Base-by-base conservation (phyloP, 2,329 filamentous ascomycete genomes). In the Neocatenulostroma microsporum region DNA sequence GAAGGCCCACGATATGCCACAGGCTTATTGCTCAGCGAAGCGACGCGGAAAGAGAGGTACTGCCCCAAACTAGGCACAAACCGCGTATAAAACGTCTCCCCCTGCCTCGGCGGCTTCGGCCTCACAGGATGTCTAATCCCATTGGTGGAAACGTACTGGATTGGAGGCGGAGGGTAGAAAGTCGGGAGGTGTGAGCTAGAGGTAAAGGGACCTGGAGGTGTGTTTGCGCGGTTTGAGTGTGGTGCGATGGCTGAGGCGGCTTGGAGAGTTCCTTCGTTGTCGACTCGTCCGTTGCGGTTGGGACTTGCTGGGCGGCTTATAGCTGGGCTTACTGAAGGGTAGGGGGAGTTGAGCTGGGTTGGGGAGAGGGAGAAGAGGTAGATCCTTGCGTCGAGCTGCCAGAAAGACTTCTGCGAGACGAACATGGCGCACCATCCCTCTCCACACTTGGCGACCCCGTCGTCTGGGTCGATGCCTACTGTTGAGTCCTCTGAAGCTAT, bases 21-120 rank as follows among this genome's bases (percentile, higher is more conserved):
- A 0, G 81, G 72, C 31, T 73, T 71, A 1, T 74, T 58, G 21
- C 80, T 80, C 5, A 82, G 64, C 0, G 81, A 84, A 0, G 88
- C 87, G 0, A 91, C 80, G 14, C 91, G 80, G 64, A 98, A 93
- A 0, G 85, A 88, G 8, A 98, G 72, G 48, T 88, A 94, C 57
- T 93, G 84, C 5, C 76, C 76, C 2, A 88, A 67, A 30, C 82
- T 89, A 0, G 85, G 85, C 12, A 96, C 70, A 57, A 82, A 94
- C 36, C 91, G 82, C 0, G 80, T 82, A 60, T 98, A 98, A 53
- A 98, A 89, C 0, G 84, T 78, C 53, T 95, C 86, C 12, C 87
- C 87, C 70, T 94, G 87, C 3, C 84, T 79, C 1, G 87, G 85
- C 0, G 89, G 87, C 57, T 93, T 94, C 1, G 85, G 82, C 0